Evolutionary conservation across 495 filamentous ascomycete genomes (phyloP).

Genomic region (Rostrohypoxylon terebratum): DNA sequence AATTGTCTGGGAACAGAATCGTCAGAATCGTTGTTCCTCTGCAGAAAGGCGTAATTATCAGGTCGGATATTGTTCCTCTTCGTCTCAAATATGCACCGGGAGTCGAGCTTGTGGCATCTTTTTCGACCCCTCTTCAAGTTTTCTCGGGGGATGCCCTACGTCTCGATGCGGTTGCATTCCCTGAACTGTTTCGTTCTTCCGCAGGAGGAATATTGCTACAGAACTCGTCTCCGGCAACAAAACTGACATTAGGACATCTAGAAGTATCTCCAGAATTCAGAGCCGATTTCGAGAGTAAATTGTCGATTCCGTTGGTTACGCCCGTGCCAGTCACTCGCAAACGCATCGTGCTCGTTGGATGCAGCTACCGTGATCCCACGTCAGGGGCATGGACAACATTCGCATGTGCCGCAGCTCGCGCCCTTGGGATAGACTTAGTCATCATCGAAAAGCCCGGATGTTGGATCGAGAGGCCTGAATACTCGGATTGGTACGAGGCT

Average conservation of each 20-base stretch:
- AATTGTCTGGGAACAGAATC: conserved; percentile 14
- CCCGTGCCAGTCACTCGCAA: conserved; percentile 42
- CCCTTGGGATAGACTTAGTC: conserved; percentile 59
- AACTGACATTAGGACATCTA: background rate
- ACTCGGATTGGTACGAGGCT: conserved; percentile 52
- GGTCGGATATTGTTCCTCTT: conserved; percentile 46
- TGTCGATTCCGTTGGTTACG: conserved; percentile 50
- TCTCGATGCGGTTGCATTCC: conserved; percentile 26
- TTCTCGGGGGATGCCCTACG: conserved; percentile 24
- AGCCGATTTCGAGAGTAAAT: conserved; percentile 40
- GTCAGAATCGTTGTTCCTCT: conserved; percentile 42
- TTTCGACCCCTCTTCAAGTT: conserved; percentile 34
- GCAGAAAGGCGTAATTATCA: conserved; percentile 30
- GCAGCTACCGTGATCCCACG: conserved; percentile 53
- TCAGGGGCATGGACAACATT: conserved; percentile 51
- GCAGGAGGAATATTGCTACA: conserved; percentile 41
- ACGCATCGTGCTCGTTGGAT: conserved; percentile 53
- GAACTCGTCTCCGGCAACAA: background rate
- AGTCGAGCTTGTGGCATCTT: conserved; percentile 33
- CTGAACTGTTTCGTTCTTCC: conserved; percentile 34
- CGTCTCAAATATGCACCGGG: conserved; percentile 40
- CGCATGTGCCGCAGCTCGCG: conserved; percentile 54
- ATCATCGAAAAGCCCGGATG: conserved; percentile 61
- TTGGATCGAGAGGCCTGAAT: conserved; percentile 58
- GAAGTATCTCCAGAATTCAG: conserved; percentile 22